phyloP scores from a whole-genome alignment of 768 basidiomycete genomes.

The Inosperma sp. region DNA sequence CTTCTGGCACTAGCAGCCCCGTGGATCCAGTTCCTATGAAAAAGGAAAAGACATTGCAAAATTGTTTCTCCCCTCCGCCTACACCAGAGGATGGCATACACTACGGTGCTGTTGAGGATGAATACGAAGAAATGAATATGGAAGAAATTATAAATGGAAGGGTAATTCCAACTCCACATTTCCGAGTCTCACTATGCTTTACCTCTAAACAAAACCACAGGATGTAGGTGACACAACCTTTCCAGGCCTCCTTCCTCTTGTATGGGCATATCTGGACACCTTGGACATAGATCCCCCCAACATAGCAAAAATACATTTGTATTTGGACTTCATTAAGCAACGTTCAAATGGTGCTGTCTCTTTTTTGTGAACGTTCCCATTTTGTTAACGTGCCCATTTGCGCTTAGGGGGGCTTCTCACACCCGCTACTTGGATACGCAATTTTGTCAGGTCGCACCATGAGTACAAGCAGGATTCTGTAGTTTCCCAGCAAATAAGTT shows the following conservation, averaged over 20 bases:
- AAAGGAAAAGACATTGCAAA: slow-evolving; percentile 65
- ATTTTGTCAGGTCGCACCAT: slow-evolving; percentile 87
- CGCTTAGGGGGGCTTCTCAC: slow-evolving; percentile 70
- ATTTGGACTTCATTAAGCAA: slow-evolving; percentile 72
- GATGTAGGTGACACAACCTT: slow-evolving; percentile 58
- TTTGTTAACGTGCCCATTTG: slow-evolving; percentile 1
- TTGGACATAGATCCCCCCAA: slow-evolving; percentile 68
- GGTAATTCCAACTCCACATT: slow-evolving; percentile 35
- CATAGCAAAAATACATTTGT: slow-evolving; percentile 60
- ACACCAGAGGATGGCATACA: slow-evolving; percentile 41
- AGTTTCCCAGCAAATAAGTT: slow-evolving; percentile 87
- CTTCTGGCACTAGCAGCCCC: slow-evolving; percentile 42
- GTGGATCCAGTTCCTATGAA: slow-evolving; percentile 30
- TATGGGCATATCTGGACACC: slow-evolving; percentile 81
- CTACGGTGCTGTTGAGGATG: slow-evolving; percentile 56
- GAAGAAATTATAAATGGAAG: slow-evolving; percentile 95
- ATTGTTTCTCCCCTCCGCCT: slow-evolving; percentile 67
- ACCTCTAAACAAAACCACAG: slow-evolving; percentile 29
- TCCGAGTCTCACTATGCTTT: background rate
- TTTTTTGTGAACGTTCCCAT: background rate
- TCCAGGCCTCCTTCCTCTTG: slow-evolving; percentile 77
- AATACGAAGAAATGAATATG: slow-evolving; percentile 90
- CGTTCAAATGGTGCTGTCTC: slow-evolving; percentile 65
- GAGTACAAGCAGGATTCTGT: slow-evolving; percentile 92
- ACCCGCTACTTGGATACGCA: slow-evolving; percentile 88